Evolutionary conservation across 371 early-diverging fungal genomes (phyloP), one percentile per base, ranked within the genome.

Genomic region (Sporodiniella umbellata): DNA sequence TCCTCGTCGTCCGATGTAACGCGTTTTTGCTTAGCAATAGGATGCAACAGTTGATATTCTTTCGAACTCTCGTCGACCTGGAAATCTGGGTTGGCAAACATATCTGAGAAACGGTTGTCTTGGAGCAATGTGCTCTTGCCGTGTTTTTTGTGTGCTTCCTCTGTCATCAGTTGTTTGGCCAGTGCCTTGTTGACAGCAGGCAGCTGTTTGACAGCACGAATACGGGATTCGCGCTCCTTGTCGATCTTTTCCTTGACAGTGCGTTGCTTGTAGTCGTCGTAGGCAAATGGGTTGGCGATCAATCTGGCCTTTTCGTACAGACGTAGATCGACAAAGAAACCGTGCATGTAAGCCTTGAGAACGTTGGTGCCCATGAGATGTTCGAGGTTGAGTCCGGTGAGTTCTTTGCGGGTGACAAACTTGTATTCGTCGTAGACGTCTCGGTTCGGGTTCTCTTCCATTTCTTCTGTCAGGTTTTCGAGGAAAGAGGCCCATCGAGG

Each of bases 301-400:
- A 93, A 81, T 66, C 87, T 88, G 52, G 98, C 96, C 71, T 94
- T 91, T 68, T 96, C 93, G 62, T 98, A 97, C 54, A 98, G 68
- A 19, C 94, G 88, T 59, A 93, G 74, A 62, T 97, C 95, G 54
- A 98, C 83, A 66, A 97, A 96, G 89, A 91, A 98, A 54, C 98
- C 98, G 68, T 98, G 98, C 98, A 98, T 97, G 59, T 98, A 98
- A 0, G 97, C 94, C 62, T 90, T 93, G 66, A 97, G 83, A 4
- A 95, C 83, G 54, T 91, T 86, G 54, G 96, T 92, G 35, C 98
- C 99, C 56, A 98, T 78, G 25, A 96, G 80, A 58, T 96, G 94
- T 42, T 94, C 92, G 66, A 98, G 72, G 14, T 93, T 90, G 48
- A 98, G 81, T n/a, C 78, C 69, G 18, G 82, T 64, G 8, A 98